Percentiles rank a stretch among this genome's conserved stretches.
These are phyloP conservation scores for Colletotrichum tanaceti DNA, from an alignment of 2,329 filamentous ascomycete genomes.

Conservation along the genomic window DNA sequence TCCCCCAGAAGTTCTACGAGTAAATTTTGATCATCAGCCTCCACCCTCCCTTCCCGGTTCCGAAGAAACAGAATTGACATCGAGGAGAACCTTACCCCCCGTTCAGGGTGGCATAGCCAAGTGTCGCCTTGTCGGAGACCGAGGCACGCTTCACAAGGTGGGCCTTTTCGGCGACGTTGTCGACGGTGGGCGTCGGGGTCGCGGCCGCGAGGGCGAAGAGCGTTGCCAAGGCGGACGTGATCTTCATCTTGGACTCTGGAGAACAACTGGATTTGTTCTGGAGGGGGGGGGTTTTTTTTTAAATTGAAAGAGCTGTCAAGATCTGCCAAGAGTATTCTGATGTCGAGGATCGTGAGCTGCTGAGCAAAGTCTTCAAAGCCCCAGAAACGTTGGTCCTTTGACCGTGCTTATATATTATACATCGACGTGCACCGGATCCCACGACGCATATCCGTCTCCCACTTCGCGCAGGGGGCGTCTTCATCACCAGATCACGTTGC, in stretches of 20 bases:
- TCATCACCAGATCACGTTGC: neutral
- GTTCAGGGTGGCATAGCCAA: slow-evolving; percentile 60
- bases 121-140: slow-evolving; percentile 44
- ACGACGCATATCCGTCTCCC: neutral
- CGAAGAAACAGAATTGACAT: no score
- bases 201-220: slow-evolving; percentile 36
- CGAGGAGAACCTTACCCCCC: slow-evolving; percentile 43
- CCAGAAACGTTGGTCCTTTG: neutral
- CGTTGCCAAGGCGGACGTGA: slow-evolving; percentile 28
- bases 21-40: no score
- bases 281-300: no score
- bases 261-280: neutral
- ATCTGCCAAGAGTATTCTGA: slow-evolving; percentile 5
- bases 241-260: slow-evolving; percentile 38
- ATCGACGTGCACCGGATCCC: neutral
- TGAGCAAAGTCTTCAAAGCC: neutral
- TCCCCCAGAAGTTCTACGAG: slow-evolving; percentile 58
- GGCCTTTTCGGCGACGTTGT: slow-evolving; percentile 18
- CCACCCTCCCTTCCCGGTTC: no score
- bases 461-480: neutral
- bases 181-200: slow-evolving; percentile 40
- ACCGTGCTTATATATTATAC: slow-evolving; percentile 20
- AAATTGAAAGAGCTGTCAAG: neutral
- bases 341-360: neutral
- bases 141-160: slow-evolving; percentile 41